Conservation (phyloP, 768 basidiomycete genomes). For the Omphalotus guepiniiformis region DNA sequence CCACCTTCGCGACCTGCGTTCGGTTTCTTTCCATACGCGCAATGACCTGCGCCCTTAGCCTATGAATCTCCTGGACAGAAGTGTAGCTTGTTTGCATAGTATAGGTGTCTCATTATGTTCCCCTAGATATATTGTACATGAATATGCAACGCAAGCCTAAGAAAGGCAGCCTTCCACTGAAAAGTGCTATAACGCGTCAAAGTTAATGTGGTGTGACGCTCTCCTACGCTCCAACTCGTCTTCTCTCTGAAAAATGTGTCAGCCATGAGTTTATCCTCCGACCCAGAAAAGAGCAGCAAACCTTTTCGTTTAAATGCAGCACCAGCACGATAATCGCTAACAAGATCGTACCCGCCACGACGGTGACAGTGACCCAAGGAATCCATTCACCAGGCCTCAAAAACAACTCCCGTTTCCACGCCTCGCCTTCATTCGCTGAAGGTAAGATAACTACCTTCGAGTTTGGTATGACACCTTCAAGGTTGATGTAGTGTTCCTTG, state of each 20-base stretch:
- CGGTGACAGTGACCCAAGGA: slow-evolving; percentile 91
- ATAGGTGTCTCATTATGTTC: too few relatives aligned
- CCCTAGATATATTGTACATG: too few relatives aligned
- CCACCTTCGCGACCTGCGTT: too few relatives aligned
- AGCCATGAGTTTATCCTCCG: slow-evolving; percentile 1
- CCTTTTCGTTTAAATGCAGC: slow-evolving; percentile 91
- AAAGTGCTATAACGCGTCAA: slow-evolving; percentile 87
- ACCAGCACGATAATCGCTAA: slow-evolving; percentile 82
- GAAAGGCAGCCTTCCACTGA: too few relatives aligned
- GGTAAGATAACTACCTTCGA: slow-evolving; percentile 96
- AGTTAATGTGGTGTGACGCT: slow-evolving; percentile 94
- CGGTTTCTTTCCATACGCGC: too few relatives aligned
- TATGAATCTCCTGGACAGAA: too few relatives aligned
- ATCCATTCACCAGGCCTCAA: slow-evolving; percentile 96
- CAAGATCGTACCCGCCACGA: slow-evolving; percentile 66
- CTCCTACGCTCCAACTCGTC: slow-evolving; percentile 88
- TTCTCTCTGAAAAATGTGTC: slow-evolving; percentile 57
- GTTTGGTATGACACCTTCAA: slow-evolving; percentile 98
- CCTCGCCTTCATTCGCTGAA: slow-evolving; percentile 43
- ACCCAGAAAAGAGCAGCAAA: slow-evolving; percentile 27
- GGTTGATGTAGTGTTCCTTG: slow-evolving; percentile 74
- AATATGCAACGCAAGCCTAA: too few relatives aligned
- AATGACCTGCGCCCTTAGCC: too few relatives aligned
- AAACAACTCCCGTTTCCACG: slow-evolving; percentile 88
- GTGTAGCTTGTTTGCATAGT: too few relatives aligned